Conservation (phyloP, 2,329 filamentous ascomycete genomes). For the Fusarium sp. region DNA sequence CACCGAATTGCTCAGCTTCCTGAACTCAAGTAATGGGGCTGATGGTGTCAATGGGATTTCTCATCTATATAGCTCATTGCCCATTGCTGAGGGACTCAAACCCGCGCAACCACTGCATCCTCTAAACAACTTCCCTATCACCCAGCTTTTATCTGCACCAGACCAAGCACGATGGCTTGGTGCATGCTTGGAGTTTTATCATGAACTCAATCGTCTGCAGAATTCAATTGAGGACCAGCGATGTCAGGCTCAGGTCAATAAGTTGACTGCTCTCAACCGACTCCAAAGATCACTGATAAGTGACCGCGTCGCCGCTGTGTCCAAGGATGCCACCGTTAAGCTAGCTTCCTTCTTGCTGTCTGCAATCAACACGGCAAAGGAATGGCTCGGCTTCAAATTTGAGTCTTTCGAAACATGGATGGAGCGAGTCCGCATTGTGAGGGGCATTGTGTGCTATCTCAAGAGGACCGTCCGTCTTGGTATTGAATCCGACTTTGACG, state of each 20-base stretch:
- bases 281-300: slow-evolving; percentile 69
- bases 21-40: slow-evolving; percentile 47
- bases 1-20: slow-evolving; percentile 43
- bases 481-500: slow-evolving; percentile 61
- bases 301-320: slow-evolving; percentile 63
- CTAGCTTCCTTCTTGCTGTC: slow-evolving; percentile 61
- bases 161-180: slow-evolving; percentile 59
- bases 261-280: slow-evolving; percentile 65
- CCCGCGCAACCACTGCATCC: slow-evolving; percentile 64
- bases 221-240: slow-evolving; percentile 55
- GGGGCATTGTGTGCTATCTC: slow-evolving; percentile 62
- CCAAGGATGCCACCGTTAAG: slow-evolving; percentile 69
- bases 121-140: slow-evolving; percentile 65
- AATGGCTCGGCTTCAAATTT: slow-evolving; percentile 53
- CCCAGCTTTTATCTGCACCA: slow-evolving; percentile 54
- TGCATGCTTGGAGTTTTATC: slow-evolving; percentile 61
- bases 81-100: slow-evolving; percentile 29
- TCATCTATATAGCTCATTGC: slow-evolving; percentile 49
- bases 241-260: slow-evolving; percentile 55
- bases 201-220: slow-evolving; percentile 56
- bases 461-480: slow-evolving; percentile 62
- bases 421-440: slow-evolving; percentile 48
- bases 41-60: slow-evolving; percentile 47
- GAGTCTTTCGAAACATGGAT: slow-evolving; percentile 44
- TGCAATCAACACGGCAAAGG: slow-evolving; percentile 53